These are phyloP conservation scores for Cicer cuneatum DNA, from an alignment of 306 rosid species.

Conservation along the genomic window DNA sequence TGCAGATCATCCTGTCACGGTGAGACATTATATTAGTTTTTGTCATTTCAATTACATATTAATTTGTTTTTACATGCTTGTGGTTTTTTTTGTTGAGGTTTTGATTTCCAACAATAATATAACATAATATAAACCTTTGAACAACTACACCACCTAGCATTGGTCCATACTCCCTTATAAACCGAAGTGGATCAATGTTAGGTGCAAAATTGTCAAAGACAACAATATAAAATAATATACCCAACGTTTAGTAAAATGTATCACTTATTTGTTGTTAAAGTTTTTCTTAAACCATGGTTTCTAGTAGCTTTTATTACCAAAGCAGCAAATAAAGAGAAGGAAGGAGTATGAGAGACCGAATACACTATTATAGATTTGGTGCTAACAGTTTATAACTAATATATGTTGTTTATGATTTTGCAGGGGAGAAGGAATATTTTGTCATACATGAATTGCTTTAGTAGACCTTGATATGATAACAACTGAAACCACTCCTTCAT, in stretches of 20 bases:
- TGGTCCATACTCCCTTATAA: slow-evolving; percentile 64
- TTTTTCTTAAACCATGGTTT: no score
- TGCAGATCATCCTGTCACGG: slow-evolving; percentile 35
- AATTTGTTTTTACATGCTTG: neutral
- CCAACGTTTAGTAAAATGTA: no score
- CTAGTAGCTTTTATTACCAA: no score
- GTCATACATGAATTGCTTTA: slow-evolving; percentile 66
- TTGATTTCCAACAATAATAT: neutral
- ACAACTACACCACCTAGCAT: slow-evolving; percentile 41
- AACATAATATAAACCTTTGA: neutral
- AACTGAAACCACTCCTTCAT: slow-evolving; percentile 30
- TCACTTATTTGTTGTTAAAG: no score
- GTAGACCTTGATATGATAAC: slow-evolving; percentile 56
- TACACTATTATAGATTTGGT: no score
- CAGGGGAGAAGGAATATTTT: slow-evolving; percentile 64
- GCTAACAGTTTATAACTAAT: slow-evolving; percentile 33
- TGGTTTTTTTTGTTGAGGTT: neutral
- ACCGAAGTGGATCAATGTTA: slow-evolving; percentile 52
- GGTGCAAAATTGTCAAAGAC: slow-evolving; percentile 3
- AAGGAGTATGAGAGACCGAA: neutral
- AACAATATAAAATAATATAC: neutral
- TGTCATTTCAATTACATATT: neutral
- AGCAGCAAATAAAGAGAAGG: no score
- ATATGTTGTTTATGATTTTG: slow-evolving; percentile 43
- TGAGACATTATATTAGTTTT: neutral